A percentile compares a stretch with the other conserved stretches of the same genome.
phyloP scores from a whole-genome alignment of 441 rosid genomes.

The Daphne laureola region DNA sequence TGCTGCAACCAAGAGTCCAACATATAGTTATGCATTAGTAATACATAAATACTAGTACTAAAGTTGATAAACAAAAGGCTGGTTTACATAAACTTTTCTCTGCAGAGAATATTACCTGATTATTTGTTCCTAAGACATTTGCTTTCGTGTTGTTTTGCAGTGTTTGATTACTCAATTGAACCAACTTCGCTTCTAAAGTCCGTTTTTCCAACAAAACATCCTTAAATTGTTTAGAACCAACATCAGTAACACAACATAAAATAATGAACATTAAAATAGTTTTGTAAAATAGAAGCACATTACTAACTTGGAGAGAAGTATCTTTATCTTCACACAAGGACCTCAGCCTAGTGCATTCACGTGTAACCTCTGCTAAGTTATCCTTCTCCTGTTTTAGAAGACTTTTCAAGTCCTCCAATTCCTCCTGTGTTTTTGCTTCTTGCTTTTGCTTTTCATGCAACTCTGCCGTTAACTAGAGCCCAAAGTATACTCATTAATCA shows the following conservation, averaged over 20 bases:
- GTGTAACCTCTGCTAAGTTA: constrained; percentile 36
- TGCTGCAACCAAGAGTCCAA: constrained; percentile 23
- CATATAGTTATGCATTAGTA: constrained; percentile 11
- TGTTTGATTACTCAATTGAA: constrained; percentile 34
- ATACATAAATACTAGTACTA: constrained; percentile 4
- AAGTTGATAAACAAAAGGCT: neutral
- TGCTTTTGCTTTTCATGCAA: constrained; percentile 57
- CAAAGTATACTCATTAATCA: constrained; percentile 17
- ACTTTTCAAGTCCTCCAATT: constrained; percentile 50
- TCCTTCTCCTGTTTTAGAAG: constrained; percentile 61
- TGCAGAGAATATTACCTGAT: constrained; percentile 35
- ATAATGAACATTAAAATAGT: constrained; percentile 1
- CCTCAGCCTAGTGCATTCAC: constrained; percentile 53
- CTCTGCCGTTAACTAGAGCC: constrained; percentile 58
- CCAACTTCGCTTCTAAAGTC: constrained; percentile 49
- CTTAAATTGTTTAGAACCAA: constrained; percentile 27
- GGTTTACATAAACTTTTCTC: neutral
- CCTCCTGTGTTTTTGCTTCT: constrained; percentile 56
- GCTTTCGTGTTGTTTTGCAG: constrained; percentile 33
- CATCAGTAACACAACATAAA: constrained; percentile 2
- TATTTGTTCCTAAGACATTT: constrained; percentile 34
- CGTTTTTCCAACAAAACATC: constrained; percentile 51
- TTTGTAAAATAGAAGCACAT: constrained; percentile 7
- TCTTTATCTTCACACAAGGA: constrained; percentile 58
- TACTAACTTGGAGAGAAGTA: constrained; percentile 59